A percentile compares a stretch with the other conserved stretches of the same genome.
phyloP scores from a whole-genome alignment of 2,329 filamentous ascomycete genomes.

The Pyrenophora seminiperda region DNA sequence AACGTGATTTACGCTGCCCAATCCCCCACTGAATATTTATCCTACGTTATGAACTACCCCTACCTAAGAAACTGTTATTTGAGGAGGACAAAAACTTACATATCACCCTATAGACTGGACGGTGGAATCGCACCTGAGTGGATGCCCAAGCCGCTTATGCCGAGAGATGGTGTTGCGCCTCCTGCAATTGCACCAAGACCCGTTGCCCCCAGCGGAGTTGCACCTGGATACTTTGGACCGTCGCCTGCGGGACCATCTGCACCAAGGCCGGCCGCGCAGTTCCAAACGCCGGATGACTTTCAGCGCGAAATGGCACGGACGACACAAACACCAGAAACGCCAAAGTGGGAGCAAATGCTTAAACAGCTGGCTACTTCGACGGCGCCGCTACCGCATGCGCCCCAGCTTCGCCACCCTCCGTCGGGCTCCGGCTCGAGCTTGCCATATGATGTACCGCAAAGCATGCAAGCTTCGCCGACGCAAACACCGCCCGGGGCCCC shows the following conservation, averaged over 20 bases:
- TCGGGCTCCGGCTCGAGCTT: constrained; percentile 19
- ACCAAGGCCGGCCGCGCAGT: constrained; percentile 44
- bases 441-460: constrained; percentile 22
- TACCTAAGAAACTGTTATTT: constrained; percentile 54
- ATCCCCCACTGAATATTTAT: constrained; percentile 48
- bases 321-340: constrained; percentile 25
- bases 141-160: constrained; percentile 36
- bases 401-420: constrained; percentile 25
- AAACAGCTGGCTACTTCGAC: constrained; percentile 34
- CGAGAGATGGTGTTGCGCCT: constrained; percentile 12
- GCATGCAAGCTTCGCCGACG: constrained; percentile 16
- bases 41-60: constrained; percentile 53
- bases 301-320: constrained; percentile 47
- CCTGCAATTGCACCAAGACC: constrained; percentile 24
- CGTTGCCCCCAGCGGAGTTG: constrained; percentile 12
- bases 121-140: constrained; percentile 51
- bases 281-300: constrained; percentile 54
- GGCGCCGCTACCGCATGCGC: constrained; percentile 14
- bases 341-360: constrained; percentile 44
- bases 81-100: constrained; percentile 53
- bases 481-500: constrained; percentile 22
- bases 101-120: constrained; percentile 53
- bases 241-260: constrained; percentile 19
- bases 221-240: constrained; percentile 18
- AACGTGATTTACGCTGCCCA: constrained; percentile 46